A percentile compares a stretch with the other conserved stretches of the same genome.
These are phyloP conservation scores for Dactylis glomerata DNA, from an alignment of 176 grass and related monocot genomes.

Conservation along the genomic window DNA sequence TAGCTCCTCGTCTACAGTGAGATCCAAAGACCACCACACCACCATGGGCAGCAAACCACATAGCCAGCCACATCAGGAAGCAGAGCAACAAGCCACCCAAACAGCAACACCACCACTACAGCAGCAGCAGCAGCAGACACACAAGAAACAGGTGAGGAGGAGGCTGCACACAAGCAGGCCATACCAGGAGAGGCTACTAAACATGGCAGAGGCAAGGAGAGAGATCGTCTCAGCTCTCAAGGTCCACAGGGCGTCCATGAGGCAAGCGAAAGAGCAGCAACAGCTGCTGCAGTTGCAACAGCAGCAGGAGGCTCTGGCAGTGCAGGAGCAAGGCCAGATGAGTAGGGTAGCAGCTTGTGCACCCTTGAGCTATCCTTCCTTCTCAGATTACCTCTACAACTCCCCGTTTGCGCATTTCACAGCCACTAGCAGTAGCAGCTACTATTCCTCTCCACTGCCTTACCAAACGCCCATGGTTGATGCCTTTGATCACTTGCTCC, in stretches of 20 bases:
- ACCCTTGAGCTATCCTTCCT: slow-evolving; percentile 36
- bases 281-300: slow-evolving; percentile 44
- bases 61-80: slow-evolving; percentile 22
- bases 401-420: slow-evolving; percentile 31
- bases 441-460: slow-evolving; percentile 18
- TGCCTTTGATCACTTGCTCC: slow-evolving; percentile 36
- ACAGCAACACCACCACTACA: neutral
- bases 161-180: slow-evolving; percentile 87
- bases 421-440: neutral
- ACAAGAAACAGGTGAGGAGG: slow-evolving; percentile 95
- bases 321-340: neutral
- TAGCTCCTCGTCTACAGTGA: slow-evolving; percentile 62
- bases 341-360: slow-evolving; percentile 19
- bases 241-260: slow-evolving; percentile 93
- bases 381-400: slow-evolving; percentile 34
- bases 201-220: slow-evolving; percentile 94
- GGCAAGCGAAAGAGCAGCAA: slow-evolving; percentile 78
- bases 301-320: slow-evolving; percentile 35
- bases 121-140: slow-evolving; percentile 45
- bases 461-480: slow-evolving; percentile 42
- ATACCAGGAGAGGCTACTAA: slow-evolving; percentile 87
- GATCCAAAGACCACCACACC: slow-evolving; percentile 34
- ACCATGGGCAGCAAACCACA: slow-evolving; percentile 57
- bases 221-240: slow-evolving; percentile 95
- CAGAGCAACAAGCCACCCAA: slow-evolving; percentile 15